Base-by-base conservation (phyloP, 2,329 filamentous ascomycete species). In the Xylaria sp. region DNA sequence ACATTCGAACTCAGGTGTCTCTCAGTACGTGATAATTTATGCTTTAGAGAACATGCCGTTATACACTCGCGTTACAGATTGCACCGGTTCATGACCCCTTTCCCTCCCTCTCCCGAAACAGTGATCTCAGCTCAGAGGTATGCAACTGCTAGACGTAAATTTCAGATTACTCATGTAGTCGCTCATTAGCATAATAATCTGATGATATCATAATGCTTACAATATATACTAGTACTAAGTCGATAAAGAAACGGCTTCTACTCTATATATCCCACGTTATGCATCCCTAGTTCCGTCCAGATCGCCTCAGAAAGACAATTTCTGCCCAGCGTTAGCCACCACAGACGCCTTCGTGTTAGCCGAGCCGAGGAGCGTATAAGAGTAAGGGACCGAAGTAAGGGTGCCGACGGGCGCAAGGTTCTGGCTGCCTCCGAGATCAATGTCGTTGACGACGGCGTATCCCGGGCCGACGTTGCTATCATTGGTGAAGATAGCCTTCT, bases 301-400 rank as follows among this genome's bases (percentile, higher is more conserved):
- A 3, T 3, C 18, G 9, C 6, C 37, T 67, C 60, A 73, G 39
- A 73, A 73, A 28, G 60, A 65, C 20, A 74, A 28, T 34, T 68
- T 71, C 50, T 73, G 73, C 12, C 74, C 74, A 0, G 73, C 74
- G 25, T 61, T 73, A 9, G 73, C 76, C 3, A 68, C 61, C 8
- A 83, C 81, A 15, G 77, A 77, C 15, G 72, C 76, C 76, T 82
- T 78, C 2, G 82, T 80, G 13, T 76, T 79, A 1, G 65, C 73
- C 0, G 78, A 77, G 1, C 80, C 81, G 44, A 83, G 69, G 1
- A 82, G 70, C 8, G 73, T 78, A 72, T 85, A 85, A 20, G 73
- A 71, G 71, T 85, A 86, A 0, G 80, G 80, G 15, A 84, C 76
- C 3, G 75, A 79, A 51, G 77, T 82, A 7, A 82, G 77, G 3